phyloP scores from a whole-genome alignment of 1,284 basidiomycete species.

The Cystobasidium sp. region DNA sequence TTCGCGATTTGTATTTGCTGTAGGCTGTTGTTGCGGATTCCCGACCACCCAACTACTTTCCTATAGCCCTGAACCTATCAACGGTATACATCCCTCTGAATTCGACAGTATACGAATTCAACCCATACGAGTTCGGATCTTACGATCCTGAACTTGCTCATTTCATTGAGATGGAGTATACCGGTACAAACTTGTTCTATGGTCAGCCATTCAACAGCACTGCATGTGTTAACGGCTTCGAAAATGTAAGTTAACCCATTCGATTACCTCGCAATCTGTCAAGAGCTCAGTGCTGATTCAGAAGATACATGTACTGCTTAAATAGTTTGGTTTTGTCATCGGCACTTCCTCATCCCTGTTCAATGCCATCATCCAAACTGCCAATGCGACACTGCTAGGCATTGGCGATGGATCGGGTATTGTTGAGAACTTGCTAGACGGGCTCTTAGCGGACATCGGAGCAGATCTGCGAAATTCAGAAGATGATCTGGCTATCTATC shows the following conservation, averaged over 20 bases:
- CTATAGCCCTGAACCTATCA: conserved; percentile 21
- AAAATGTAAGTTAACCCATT: conserved; percentile 64
- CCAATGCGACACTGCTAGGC: conserved; percentile 43
- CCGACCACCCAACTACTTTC: conserved; percentile 35
- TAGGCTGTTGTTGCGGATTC: conserved; percentile 44
- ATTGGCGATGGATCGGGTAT: conserved; percentile 53
- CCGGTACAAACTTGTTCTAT: conserved; percentile 65
- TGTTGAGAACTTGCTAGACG: conserved; percentile 53
- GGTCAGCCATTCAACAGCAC: conserved; percentile 63
- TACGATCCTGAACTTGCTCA: conserved; percentile 69
- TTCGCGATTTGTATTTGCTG: neutral
- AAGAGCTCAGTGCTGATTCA: conserved; percentile 56
- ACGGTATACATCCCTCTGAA: conserved; percentile 45
- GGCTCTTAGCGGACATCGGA: conserved; percentile 53
- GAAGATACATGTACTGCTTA: neutral
- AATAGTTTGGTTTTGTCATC: conserved; percentile 55
- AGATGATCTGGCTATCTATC: conserved; percentile 49
- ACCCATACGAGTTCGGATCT: conserved; percentile 67
- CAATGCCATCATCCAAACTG: conserved; percentile 55
- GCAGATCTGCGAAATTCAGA: conserved; percentile 46
- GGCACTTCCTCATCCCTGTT: conserved; percentile 60
- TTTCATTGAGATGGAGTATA: conserved; percentile 66
- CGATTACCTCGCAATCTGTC: conserved; percentile 49
- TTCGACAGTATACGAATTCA: conserved; percentile 47
- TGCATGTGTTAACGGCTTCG: conserved; percentile 68